phyloP scores from a whole-genome alignment of 371 early-diverging fungal species.

The Zychaea mexicana region DNA sequence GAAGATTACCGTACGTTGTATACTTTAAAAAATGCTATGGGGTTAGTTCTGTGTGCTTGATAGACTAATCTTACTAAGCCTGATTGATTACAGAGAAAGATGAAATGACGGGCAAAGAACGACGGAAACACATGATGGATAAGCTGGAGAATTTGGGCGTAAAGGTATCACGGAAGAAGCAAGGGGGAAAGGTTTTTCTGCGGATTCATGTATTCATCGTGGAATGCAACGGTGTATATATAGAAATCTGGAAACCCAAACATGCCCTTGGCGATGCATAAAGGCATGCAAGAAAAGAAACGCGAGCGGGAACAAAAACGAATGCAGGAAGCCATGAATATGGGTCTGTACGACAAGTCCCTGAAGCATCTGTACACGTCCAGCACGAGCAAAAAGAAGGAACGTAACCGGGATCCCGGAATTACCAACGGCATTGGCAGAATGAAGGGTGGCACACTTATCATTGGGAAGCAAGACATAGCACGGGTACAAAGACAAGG shows the following conservation, averaged over 20 bases:
- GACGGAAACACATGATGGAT: conserved; percentile 39
- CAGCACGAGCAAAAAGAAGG: conserved; percentile 18
- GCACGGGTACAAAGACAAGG: conserved; percentile 22
- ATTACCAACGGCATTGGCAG: conserved; percentile 46
- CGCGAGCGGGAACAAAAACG: conserved; percentile 32
- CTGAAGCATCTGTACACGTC: conserved; percentile 44
- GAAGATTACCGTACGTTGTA: conserved; percentile 41
- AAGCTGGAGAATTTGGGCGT: conserved; percentile 45
- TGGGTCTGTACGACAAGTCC: conserved; percentile 49
- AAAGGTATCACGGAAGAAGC: conserved; percentile 25
- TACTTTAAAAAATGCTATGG: background rate
- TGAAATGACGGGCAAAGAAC: conserved; percentile 47
- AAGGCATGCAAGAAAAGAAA: conserved; percentile 34
- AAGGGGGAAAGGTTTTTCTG: too few species aligned
- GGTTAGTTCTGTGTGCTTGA: too few species aligned
- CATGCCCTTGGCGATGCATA: conserved; percentile 30
- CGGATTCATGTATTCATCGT: background rate
- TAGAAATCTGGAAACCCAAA: conserved; percentile 8
- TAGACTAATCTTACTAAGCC: background rate
- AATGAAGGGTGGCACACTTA: conserved; percentile 47
- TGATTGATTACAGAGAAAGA: conserved; percentile 30
- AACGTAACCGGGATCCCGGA: conserved; percentile 41
- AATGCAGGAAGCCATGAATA: conserved; percentile 48
- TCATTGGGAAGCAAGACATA: conserved; percentile 7
- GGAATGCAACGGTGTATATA: background rate